A percentile compares a stretch with the other conserved stretches of the same genome.
Conservation (phyloP, 306 rosid species). For the Rosa rugosa region DNA sequence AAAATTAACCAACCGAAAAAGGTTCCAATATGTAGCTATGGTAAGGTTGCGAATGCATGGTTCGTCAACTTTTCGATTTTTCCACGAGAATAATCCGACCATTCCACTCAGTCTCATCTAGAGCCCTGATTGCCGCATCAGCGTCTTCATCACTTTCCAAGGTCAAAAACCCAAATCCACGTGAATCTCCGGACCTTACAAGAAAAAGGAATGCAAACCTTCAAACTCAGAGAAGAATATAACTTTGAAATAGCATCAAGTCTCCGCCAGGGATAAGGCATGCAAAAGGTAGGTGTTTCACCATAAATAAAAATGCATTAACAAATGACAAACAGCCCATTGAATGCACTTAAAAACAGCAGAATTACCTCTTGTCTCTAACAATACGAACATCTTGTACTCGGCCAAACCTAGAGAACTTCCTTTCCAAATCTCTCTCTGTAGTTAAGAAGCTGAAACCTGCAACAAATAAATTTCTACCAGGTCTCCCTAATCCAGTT, state of each 20-base stretch:
- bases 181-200: slow-evolving; percentile 17
- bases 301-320: not conserved
- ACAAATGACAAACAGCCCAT: not conserved
- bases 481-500: slow-evolving; percentile 19
- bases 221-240: not conserved
- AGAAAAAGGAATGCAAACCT: not conserved
- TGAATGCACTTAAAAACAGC: not conserved
- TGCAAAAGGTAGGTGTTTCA: not conserved
- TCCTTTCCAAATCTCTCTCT: slow-evolving; percentile 22
- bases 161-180: slow-evolving; percentile 18
- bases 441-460: slow-evolving; percentile 16
- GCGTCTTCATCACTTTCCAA: slow-evolving; percentile 15
- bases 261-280: not conserved
- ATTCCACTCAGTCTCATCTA: slow-evolving; percentile 19
- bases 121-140: slow-evolving; percentile 12
- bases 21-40: not conserved
- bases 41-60: not conserved
- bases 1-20: not conserved
- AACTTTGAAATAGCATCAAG: not conserved
- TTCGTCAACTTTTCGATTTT: slow-evolving; percentile 13
- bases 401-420: slow-evolving; percentile 7
- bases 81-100: slow-evolving; percentile 21
- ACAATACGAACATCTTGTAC: slow-evolving; percentile 15
- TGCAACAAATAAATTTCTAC: slow-evolving; percentile 19
- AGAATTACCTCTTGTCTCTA: slow-evolving; percentile 16